Base-by-base conservation (phyloP, 371 early-diverging fungal genomes). In the Mortierella sp. region DNA sequence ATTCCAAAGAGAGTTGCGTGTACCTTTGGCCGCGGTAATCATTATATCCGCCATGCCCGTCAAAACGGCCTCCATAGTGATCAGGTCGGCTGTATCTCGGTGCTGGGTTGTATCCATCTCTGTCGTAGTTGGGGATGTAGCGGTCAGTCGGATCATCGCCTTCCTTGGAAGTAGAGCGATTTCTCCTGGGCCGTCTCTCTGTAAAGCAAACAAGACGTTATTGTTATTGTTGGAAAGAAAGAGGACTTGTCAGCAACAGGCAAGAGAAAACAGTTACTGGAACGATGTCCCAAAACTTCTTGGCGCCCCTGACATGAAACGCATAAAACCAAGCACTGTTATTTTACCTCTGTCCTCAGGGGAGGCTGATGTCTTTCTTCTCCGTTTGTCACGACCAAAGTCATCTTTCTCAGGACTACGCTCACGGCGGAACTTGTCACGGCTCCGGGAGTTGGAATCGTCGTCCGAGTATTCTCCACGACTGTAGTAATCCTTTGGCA, bases 71-170 rank as follows among this genome's bases (percentile, higher is more conserved):
- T 24, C 80, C 69, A 69, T 77, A 86, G 43, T 80, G 85, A 28
- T 83, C 87, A 13, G 77, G 73, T 24, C 86, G 82, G 43, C 89
- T 89, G 73, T 91, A 92, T 31, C 95, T 86, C 24, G 95, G 94
- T 8, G 91, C 93, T 53, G 94, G 94, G 44, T 90, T 88, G 78
- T 94, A 93, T 21, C 96, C 95, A 72, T 95, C 96, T 50, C 96
- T 92, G 19, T 94, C 94, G 78, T 97, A 97, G 72, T 96, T 94
- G 28, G 96, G 96, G 72, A 95, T 93, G 82, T 97, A 97, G 70
- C 94, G 94, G 74, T 96, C 96, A 46, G 93, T 92, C 11, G 92
- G 92, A 43, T 89, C 83, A 5, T 83, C 85, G 21, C 87, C 81
- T 34, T 88, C 87, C 71, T 87, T 87, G 37, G 91, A 91, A 53